Conservation (phyloP, 2,329 filamentous ascomycete species). For the Metarhizium sp. region DNA sequence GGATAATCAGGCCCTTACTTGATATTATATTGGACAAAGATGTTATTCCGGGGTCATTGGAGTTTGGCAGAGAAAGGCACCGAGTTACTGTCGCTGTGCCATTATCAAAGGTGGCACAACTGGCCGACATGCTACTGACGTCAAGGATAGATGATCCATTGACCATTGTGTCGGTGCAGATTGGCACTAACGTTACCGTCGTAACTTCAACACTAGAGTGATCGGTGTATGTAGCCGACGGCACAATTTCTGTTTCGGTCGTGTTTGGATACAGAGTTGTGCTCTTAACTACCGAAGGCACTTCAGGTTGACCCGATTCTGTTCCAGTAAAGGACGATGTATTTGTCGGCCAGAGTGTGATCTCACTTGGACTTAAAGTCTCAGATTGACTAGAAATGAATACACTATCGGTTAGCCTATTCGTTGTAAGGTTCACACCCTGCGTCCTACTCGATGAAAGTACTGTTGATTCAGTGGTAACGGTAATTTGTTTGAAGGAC, state of each 20-base stretch:
- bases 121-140: neutral
- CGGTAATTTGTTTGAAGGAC: neutral
- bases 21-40: neutral
- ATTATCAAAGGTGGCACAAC: neutral
- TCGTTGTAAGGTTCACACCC: neutral
- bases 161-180: neutral
- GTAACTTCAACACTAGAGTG: neutral
- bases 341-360: neutral
- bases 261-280: neutral
- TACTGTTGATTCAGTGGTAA: constrained; percentile 1
- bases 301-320: neutral
- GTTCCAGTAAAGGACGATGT: neutral
- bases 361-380: neutral
- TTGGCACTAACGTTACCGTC: neutral
- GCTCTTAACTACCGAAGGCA: neutral
- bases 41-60: neutral
- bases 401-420: neutral
- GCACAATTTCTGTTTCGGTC: neutral
- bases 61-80: neutral
- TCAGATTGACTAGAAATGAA: neutral
- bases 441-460: neutral
- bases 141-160: neutral
- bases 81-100: neutral
- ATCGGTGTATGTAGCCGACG: neutral
- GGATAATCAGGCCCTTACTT: neutral